Conservation (phyloP, 768 basidiomycete genomes). For the Lactarius indigo region DNA sequence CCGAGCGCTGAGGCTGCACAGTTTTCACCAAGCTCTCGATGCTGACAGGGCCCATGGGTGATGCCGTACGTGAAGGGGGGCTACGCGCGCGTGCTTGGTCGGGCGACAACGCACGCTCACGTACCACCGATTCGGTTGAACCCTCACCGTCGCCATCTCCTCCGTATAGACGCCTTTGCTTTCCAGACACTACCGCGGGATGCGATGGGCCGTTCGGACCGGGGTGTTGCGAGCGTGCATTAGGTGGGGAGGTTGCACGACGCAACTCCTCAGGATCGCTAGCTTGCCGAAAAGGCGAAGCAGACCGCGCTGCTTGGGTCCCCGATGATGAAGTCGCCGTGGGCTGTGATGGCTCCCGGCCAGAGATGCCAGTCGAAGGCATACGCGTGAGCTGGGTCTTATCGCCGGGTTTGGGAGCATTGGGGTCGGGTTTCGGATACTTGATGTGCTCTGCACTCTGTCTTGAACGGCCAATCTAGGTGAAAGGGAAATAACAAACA, state of each 20-base stretch:
- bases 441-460: conserved; percentile 75
- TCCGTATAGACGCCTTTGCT: conserved; percentile 45
- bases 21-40: conserved; percentile 54
- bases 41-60: conserved; percentile 39
- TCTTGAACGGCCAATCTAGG: background rate
- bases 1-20: conserved; percentile 53
- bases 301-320: conserved; percentile 48
- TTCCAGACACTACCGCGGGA: conserved; percentile 35
- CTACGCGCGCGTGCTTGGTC: conserved; percentile 57
- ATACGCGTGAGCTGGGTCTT: conserved; percentile 39
- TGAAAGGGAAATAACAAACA: conserved; percentile 26
- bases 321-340: conserved; percentile 22
- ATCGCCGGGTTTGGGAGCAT: conserved; percentile 39
- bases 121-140: conserved; percentile 40
- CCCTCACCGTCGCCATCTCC: conserved; percentile 57
- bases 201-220: conserved; percentile 42
- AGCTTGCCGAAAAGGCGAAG: conserved; percentile 54
- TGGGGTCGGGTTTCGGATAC: conserved; percentile 65
- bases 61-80: conserved; percentile 51
- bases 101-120: conserved; percentile 54
- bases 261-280: conserved; percentile 56
- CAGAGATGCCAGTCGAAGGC: conserved; percentile 37
- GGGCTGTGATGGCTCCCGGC: conserved; percentile 19
- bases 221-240: conserved; percentile 39
- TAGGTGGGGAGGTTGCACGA: conserved; percentile 63